These are phyloP conservation scores for Tricholoma terreum DNA, from an alignment of 768 basidiomycete species.

Conservation along the genomic window DNA sequence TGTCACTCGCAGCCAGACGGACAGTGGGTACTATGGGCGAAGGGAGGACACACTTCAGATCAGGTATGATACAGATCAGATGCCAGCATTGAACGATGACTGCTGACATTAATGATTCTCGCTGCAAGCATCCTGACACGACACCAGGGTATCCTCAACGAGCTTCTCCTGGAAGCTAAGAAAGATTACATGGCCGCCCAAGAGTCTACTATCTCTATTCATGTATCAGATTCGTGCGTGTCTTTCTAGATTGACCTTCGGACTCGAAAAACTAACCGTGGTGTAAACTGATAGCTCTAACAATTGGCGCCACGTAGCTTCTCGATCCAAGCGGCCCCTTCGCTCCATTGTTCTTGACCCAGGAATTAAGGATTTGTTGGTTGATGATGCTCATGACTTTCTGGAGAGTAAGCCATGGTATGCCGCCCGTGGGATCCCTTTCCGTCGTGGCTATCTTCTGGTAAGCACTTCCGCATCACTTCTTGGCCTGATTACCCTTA, in stretches of 20 bases:
- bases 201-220: conserved; percentile 51
- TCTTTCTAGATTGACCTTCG: neutral
- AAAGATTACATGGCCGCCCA: conserved; percentile 47
- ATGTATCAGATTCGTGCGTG: conserved; percentile 40
- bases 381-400: conserved; percentile 72
- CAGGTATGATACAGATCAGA: conserved; percentile 30
- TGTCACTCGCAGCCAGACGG: conserved; percentile 34
- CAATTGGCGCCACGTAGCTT: conserved; percentile 53
- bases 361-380: conserved; percentile 59
- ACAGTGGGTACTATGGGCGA: conserved; percentile 31
- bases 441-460: conserved; percentile 73
- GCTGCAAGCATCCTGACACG: conserved; percentile 49
- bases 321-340: conserved; percentile 62
- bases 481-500: neutral
- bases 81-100: neutral
- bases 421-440: conserved; percentile 72
- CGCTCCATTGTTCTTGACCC: conserved; percentile 69
- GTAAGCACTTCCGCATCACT: conserved; percentile 15
- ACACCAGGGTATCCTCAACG: conserved; percentile 43
- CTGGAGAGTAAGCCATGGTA: conserved; percentile 72
- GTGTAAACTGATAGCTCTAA: conserved; percentile 19
- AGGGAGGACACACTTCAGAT: conserved; percentile 39
- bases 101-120: neutral
- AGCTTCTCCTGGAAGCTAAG: conserved; percentile 56
- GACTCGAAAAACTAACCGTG: too few species aligned